Evolutionary conservation across 2,329 filamentous ascomycete genomes (phyloP).

Genomic region (Fusarium paranaense): DNA sequence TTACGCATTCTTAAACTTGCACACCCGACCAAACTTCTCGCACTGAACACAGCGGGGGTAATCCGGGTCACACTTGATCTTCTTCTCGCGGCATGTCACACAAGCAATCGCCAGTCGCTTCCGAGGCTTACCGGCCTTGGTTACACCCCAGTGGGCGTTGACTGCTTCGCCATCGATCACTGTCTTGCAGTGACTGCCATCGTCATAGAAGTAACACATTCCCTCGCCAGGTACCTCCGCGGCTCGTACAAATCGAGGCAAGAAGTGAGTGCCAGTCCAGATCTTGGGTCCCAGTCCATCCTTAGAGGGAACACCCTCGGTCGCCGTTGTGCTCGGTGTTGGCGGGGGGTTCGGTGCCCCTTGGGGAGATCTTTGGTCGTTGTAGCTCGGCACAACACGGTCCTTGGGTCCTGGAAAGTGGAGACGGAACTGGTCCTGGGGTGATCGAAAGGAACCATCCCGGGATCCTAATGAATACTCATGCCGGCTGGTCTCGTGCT

Average conservation of each 20-base stretch:
- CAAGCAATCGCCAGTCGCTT: conserved; percentile 94
- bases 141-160: conserved; percentile 93
- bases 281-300: conserved; percentile 75
- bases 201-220: conserved; percentile 86
- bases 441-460: conserved; percentile 50
- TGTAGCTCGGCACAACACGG: conserved; percentile 38
- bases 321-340: conserved; percentile 46
- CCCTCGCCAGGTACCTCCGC: conserved; percentile 82
- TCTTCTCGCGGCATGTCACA: conserved; percentile 93
- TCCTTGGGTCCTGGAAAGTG: conserved; percentile 54
- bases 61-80: conserved; percentile 95
- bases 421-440: conserved; percentile 50
- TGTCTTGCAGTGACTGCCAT: conserved; percentile 84
- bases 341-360: conserved; percentile 43
- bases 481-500: conserved; percentile 54
- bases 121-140: conserved; percentile 92
- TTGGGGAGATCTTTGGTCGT: conserved; percentile 43
- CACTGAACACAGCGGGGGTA: conserved; percentile 90
- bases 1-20: conserved; percentile 88
- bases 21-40: conserved; percentile 88
- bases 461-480: conserved; percentile 61
- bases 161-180: conserved; percentile 87
- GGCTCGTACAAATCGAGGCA: conserved; percentile 73
- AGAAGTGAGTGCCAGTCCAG: conserved; percentile 75
- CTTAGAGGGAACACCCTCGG: conserved; percentile 63